These are phyloP conservation scores for Tulasnella sp. DNA, from an alignment of 768 basidiomycete species.

Conservation along the genomic window DNA sequence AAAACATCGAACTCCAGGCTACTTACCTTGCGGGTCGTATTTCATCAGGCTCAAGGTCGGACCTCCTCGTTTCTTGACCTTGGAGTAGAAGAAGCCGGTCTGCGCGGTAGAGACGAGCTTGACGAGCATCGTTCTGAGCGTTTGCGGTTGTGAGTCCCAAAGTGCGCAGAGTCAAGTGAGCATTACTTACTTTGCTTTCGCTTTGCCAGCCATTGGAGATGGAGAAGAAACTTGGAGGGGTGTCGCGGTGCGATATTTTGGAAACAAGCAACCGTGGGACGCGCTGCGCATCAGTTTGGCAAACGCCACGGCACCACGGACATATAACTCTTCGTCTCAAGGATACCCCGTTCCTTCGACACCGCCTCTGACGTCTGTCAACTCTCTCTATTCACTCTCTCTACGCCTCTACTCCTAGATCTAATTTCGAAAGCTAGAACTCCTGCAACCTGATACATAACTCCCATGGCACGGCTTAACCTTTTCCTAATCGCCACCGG, in stretches of 20 bases:
- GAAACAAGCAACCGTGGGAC: neutral
- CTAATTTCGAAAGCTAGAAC: neutral
- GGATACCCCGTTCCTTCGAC: neutral
- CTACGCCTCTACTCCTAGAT: neutral
- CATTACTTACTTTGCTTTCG: neutral
- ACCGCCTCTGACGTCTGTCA: neutral
- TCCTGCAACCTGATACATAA: neutral
- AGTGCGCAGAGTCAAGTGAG: neutral
- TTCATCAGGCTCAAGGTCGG: conserved; percentile 17
- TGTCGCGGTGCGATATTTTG: neutral
- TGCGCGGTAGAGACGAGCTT: conserved; percentile 19
- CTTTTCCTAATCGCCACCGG: neutral
- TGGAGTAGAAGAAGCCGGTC: conserved; percentile 17
- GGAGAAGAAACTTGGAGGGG: neutral
- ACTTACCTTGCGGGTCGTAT: conserved; percentile 16
- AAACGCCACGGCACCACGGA: neutral
- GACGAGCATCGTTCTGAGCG: conserved; percentile 9
- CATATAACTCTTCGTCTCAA: neutral
- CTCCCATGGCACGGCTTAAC: neutral
- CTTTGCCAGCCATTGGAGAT: neutral
- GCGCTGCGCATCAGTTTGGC: neutral
- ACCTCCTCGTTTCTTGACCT: conserved; percentile 9
- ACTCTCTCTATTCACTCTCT: neutral
- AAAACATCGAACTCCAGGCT: neutral
- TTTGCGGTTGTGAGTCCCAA: neutral